Conservation (phyloP, 108 stramenopile species). For the Pseudonitzschia delicatissima region DNA sequence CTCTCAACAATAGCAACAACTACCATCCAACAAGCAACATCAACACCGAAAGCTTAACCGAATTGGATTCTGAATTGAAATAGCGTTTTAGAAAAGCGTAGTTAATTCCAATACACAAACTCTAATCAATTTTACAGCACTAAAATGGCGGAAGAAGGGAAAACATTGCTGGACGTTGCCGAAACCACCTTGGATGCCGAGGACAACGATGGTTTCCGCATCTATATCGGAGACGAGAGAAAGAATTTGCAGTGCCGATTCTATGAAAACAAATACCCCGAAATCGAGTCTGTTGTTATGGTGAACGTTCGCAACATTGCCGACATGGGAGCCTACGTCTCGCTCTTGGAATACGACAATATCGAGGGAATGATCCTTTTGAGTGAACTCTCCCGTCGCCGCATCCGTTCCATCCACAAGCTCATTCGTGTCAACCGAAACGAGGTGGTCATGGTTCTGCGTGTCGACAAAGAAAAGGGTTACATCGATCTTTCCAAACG, state of each 20-base stretch:
- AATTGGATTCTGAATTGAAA: no score
- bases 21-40: no score
- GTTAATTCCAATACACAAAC: no score
- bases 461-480: constrained; percentile 99
- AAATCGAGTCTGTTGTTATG: constrained; percentile 95
- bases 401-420: constrained; percentile 99
- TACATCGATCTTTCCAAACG: constrained; percentile 99
- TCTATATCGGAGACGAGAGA: constrained; percentile 78
- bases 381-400: constrained; percentile 93
- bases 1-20: no score
- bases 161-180: constrained; percentile 30
- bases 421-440: constrained; percentile 96
- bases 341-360: constrained; percentile 98
- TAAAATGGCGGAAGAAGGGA: constrained; percentile 32
- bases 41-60: no score
- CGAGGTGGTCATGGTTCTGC: constrained; percentile 99
- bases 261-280: constrained; percentile 96
- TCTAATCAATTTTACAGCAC: background rate
- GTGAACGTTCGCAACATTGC: constrained; percentile 96
- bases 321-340: constrained; percentile 99
- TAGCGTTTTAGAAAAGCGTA: no score
- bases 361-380: constrained; percentile 99
- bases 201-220: constrained; percentile 66
- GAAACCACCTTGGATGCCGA: constrained; percentile 28
- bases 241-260: constrained; percentile 95